Conservation (phyloP, 2,329 filamentous ascomycete genomes). For the Penicillium hesseltinei region DNA sequence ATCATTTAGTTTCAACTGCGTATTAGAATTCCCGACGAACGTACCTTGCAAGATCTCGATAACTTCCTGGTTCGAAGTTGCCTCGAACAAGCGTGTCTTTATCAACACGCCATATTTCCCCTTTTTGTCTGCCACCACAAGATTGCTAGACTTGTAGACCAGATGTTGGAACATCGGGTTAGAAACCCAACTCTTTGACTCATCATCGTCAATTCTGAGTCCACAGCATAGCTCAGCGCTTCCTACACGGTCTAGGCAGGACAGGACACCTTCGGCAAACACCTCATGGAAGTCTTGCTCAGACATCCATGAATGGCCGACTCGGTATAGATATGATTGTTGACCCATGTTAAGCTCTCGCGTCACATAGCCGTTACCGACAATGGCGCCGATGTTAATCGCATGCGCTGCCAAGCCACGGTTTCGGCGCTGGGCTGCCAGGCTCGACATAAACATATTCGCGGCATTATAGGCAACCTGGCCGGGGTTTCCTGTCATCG, state of each 20-base stretch:
- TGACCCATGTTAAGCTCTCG: conserved; percentile 23
- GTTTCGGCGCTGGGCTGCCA: conserved; percentile 21
- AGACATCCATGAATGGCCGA: conserved; percentile 27
- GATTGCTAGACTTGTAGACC: conserved; percentile 14
- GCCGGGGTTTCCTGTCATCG: conserved; percentile 33
- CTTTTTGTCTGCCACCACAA: conserved; percentile 14
- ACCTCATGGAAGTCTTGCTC: conserved; percentile 34
- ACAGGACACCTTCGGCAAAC: conserved; percentile 32
- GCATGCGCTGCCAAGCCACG: conserved; percentile 19
- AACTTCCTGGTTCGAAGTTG: conserved; percentile 12
- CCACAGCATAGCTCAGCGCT: conserved; percentile 18
- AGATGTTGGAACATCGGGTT: conserved; percentile 27
- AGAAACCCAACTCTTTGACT: conserved; percentile 20
- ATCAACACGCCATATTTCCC: conserved; percentile 12
- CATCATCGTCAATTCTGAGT: conserved; percentile 25
- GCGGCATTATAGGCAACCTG: conserved; percentile 42
- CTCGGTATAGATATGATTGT: conserved; percentile 23
- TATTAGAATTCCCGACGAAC: neutral
- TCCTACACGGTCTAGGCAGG: conserved; percentile 14
- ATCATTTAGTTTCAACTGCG: neutral
- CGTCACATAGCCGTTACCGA: conserved; percentile 22
- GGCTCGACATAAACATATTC: conserved; percentile 38
- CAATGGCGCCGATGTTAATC: conserved; percentile 23
- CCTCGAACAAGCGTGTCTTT: conserved; percentile 17
- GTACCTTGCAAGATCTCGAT: conserved; percentile 18